These are phyloP conservation scores for Tricladium varicosporioides DNA, from an alignment of 2,329 filamentous ascomycete species.

Conservation along the genomic window DNA sequence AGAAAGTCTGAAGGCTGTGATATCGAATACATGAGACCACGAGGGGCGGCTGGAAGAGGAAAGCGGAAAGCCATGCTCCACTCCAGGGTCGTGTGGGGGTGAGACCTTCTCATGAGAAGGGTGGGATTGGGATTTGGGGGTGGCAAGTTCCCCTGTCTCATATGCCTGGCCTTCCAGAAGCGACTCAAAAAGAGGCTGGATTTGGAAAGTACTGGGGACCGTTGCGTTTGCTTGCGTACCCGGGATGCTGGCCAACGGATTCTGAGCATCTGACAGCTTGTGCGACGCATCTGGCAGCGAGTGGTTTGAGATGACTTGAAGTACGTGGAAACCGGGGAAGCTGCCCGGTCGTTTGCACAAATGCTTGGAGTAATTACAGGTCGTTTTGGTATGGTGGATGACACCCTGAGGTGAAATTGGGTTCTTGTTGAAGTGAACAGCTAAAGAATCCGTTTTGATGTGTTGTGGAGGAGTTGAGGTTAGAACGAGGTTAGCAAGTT, in stretches of 20 bases:
- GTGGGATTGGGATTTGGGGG: background rate
- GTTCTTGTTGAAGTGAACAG: too few relatives aligned
- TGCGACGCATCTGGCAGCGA: conserved; percentile 12
- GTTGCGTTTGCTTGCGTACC: conserved; percentile 3
- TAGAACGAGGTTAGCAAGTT: too few relatives aligned
- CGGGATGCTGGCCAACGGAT: conserved; percentile 18
- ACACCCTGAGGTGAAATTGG: background rate
- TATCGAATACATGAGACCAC: conserved; percentile 6
- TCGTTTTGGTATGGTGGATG: background rate
- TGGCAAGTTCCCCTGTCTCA: background rate
- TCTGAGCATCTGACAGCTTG: conserved; percentile 17
- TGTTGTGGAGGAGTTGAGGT: too few relatives aligned
- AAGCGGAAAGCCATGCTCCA: conserved; percentile 6
- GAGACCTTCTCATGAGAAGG: background rate
- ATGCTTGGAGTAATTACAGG: background rate
- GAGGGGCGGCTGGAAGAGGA: conserved; percentile 3
- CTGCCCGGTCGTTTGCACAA: background rate
- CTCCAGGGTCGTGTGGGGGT: conserved; percentile 10
- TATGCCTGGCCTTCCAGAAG: background rate
- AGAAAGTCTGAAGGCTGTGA: conserved; percentile 4
- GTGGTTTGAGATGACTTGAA: conserved; percentile 8
- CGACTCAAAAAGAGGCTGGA: background rate
- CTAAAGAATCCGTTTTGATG: too few relatives aligned
- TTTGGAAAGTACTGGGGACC: background rate
- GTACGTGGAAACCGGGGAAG: conserved; percentile 13